These are phyloP conservation scores for Phytophthora megakarya DNA, from an alignment of 352 stramenopile genomes.

Conservation along the genomic window DNA sequence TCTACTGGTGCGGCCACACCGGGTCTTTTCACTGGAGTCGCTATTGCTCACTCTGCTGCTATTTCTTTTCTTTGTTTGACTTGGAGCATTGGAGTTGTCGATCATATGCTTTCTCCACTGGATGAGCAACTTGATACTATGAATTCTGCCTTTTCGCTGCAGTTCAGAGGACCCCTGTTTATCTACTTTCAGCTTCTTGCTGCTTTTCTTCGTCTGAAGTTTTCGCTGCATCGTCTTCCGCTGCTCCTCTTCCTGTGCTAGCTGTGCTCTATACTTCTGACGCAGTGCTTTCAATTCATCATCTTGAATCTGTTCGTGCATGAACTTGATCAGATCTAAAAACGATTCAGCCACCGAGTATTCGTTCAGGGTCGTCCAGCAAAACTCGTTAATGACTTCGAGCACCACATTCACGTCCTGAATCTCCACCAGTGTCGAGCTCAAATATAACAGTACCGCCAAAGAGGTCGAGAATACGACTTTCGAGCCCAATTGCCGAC, in stretches of 20 bases:
- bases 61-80: slow-evolving; percentile 27
- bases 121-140: slow-evolving; percentile 77
- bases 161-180: slow-evolving; percentile 31
- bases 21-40: slow-evolving; percentile 28
- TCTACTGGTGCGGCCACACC: slow-evolving; percentile 22
- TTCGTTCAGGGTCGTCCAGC: slow-evolving; percentile 68
- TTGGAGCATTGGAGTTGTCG: slow-evolving; percentile 14
- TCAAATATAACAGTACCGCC: slow-evolving; percentile 78
- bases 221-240: slow-evolving; percentile 56
- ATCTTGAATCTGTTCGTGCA: slow-evolving; percentile 70
- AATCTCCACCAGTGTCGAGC: slow-evolving; percentile 70
- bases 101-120: slow-evolving; percentile 64
- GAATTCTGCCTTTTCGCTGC: slow-evolving; percentile 46
- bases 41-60: slow-evolving; percentile 25
- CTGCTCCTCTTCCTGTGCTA: slow-evolving; percentile 65
- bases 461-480: slow-evolving; percentile 79
- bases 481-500: slow-evolving; percentile 51
- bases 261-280: slow-evolving; percentile 59
- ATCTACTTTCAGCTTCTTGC: slow-evolving; percentile 35
- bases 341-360: slow-evolving; percentile 79
- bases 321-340: slow-evolving; percentile 71
- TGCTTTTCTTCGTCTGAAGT: slow-evolving; percentile 47
- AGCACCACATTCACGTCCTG: slow-evolving; percentile 75
- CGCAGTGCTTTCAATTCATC: slow-evolving; percentile 55
- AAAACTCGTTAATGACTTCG: slow-evolving; percentile 83